phyloP scores from a whole-genome alignment of 2,329 filamentous ascomycete genomes.

The Curvularia sp. region DNA sequence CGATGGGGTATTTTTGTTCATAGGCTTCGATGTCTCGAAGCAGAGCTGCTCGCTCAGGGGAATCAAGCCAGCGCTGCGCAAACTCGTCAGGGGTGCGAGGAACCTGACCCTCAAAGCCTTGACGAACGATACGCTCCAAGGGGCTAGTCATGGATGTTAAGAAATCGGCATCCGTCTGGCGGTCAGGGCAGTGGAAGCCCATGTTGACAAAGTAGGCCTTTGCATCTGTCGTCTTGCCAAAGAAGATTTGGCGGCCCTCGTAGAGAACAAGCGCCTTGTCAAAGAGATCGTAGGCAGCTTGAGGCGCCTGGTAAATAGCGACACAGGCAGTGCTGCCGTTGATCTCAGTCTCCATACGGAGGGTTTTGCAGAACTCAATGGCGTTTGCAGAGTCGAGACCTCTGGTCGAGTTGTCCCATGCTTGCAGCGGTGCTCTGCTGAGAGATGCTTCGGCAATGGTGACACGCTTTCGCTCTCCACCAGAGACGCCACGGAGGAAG shows the following conservation, averaged over 20 bases:
- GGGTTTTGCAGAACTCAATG: slow-evolving; percentile 75
- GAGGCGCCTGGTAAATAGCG: slow-evolving; percentile 76
- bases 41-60: slow-evolving; percentile 56
- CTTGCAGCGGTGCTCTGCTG: slow-evolving; percentile 68
- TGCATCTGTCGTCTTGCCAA: slow-evolving; percentile 68
- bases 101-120: slow-evolving; percentile 56
- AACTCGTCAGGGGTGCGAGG: slow-evolving; percentile 61
- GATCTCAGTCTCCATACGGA: slow-evolving; percentile 72
- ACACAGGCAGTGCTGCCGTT: slow-evolving; percentile 71
- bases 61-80: slow-evolving; percentile 62
- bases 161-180: slow-evolving; percentile 79
- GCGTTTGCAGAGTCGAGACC: slow-evolving; percentile 79
- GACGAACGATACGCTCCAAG: slow-evolving; percentile 55
- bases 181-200: slow-evolving; percentile 74
- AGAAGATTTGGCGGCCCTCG: slow-evolving; percentile 75
- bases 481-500: slow-evolving; percentile 75
- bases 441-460: slow-evolving; percentile 81
- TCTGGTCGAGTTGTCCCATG: slow-evolving; percentile 81
- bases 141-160: slow-evolving; percentile 73
- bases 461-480: slow-evolving; percentile 81
- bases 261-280: slow-evolving; percentile 74
- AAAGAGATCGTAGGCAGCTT: slow-evolving; percentile 72
- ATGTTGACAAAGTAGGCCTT: slow-evolving; percentile 74
- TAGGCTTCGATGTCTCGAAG: slow-evolving; percentile 57
- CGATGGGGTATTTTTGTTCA: slow-evolving; percentile 55